These are phyloP conservation scores for Pseudogymnoascus pannorum DNA, from an alignment of 2,329 filamentous ascomycete genomes.

Conservation along the genomic window DNA sequence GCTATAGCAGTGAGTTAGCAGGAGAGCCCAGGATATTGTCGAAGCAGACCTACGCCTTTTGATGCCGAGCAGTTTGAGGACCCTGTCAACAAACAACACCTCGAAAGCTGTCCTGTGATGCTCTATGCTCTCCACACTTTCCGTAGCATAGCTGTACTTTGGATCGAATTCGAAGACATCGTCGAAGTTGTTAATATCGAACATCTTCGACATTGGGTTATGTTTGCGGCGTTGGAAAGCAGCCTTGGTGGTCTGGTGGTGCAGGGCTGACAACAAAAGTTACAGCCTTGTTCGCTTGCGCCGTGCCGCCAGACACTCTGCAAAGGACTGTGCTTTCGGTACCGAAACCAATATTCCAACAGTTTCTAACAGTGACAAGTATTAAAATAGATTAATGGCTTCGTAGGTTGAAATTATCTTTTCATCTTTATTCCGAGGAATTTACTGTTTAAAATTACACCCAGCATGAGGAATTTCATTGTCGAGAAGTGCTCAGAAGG, in stretches of 20 bases:
- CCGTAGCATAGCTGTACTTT: constrained; percentile 55
- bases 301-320: too few species aligned
- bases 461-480: too few species aligned
- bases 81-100: constrained; percentile 73
- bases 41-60: constrained; percentile 49
- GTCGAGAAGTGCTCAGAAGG: too few species aligned
- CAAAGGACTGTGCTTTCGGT: too few species aligned
- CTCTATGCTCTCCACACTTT: constrained; percentile 55
- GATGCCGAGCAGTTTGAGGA: constrained; percentile 63
- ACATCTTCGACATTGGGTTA: constrained; percentile 36
- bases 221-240: background rate
- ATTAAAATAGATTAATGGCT: too few species aligned
- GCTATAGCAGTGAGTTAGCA: constrained; percentile 27
- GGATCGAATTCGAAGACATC: constrained; percentile 57
- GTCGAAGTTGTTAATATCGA: constrained; percentile 60
- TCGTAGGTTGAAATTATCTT: too few species aligned
- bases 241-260: constrained; percentile 8
- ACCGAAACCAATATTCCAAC: too few species aligned
- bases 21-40: background rate
- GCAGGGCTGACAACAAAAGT: constrained; percentile 4
- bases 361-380: too few species aligned
- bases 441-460: too few species aligned
- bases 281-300: constrained; percentile 6
- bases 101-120: constrained; percentile 59
- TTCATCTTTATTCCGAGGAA: too few species aligned